Base-by-base conservation (phyloP, 306 rosid species). In the Prunus campanulata region DNA sequence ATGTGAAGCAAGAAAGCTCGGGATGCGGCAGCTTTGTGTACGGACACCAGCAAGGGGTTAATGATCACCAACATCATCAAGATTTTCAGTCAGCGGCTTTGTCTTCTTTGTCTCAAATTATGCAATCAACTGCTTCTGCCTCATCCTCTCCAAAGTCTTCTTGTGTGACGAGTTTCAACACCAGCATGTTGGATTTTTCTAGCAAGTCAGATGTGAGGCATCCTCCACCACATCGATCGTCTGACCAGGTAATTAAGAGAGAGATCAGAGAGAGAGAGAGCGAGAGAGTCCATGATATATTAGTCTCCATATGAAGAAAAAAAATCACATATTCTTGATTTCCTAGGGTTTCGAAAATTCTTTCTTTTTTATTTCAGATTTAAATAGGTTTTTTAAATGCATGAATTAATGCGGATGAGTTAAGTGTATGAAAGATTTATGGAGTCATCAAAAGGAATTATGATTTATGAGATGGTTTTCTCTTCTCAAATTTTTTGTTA, bases 171-270 rank as follows among this genome's bases (percentile, higher is more conserved):
- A 91, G 87, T 44, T 94, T 92, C 85, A 91, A 85, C 85, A 90
- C 86, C 88, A 65, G n/a, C 49, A 65, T 92, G 85, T 79, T 96
- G 79, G 99, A 96, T 87, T 96, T 96, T 83, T 77, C 99, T 44
- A 86, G 76, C 86, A 90, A 83, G 42, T 52, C 77, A 0, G 86
- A 88, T 4, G 80, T 77, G 14, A 86, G 83, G 79, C 87, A 82
- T 69, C 90, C 85, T 1, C 85, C 86, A 20, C 87, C 82, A 39
- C 96, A 87, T 88, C 93, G 82, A 66, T 86, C 98, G 69, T 89
- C 96, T 52, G 96, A 29, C n/a, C 68, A 96, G 98, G 99, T 94
- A 72, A 62, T 24, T 4, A 2, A 24, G 68, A 56, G 24, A 56
- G 44, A 7, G 2, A 39, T 25, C 27, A 39, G 24, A 22, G 39